These are phyloP conservation scores for Fraxinus quadrangulata DNA, from an alignment of 257 asterid species.

Conservation along the genomic window DNA sequence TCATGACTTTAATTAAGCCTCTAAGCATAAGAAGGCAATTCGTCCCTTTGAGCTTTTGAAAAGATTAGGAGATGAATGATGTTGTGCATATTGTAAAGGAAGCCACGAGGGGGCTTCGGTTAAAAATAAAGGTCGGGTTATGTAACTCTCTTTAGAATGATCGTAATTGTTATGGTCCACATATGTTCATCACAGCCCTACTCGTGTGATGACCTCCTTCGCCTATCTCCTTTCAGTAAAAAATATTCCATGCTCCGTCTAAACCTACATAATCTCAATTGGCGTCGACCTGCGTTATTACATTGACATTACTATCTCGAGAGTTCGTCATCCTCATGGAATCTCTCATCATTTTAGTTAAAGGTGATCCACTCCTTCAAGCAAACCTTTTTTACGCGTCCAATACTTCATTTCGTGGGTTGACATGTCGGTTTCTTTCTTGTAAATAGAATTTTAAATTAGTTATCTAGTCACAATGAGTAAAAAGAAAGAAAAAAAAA, in stretches of 20 bases:
- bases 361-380: background rate
- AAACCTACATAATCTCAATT: background rate
- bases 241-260: background rate
- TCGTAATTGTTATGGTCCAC: background rate
- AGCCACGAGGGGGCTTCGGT: background rate
- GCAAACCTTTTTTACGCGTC: background rate
- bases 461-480: background rate
- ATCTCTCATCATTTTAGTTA: no score
- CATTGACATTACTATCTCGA: no score
- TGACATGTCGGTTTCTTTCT: background rate
- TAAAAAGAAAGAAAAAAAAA: no score
- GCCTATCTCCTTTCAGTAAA: background rate
- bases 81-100: slow-evolving; percentile 32
- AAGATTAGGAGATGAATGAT: slow-evolving; percentile 33
- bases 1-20: slow-evolving; percentile 39
- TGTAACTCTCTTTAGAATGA: background rate
- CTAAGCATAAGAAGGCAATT: slow-evolving; percentile 48
- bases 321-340: no score
- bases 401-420: background rate
- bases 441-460: background rate
- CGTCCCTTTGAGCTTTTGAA: slow-evolving; percentile 43
- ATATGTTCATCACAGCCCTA: background rate
- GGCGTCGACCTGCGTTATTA: no score
- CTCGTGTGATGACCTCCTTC: background rate
- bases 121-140: background rate